Evolutionary conservation across 2,329 filamentous ascomycete genomes (phyloP).

Genomic region (Pseudogymnoascus sp.): DNA sequence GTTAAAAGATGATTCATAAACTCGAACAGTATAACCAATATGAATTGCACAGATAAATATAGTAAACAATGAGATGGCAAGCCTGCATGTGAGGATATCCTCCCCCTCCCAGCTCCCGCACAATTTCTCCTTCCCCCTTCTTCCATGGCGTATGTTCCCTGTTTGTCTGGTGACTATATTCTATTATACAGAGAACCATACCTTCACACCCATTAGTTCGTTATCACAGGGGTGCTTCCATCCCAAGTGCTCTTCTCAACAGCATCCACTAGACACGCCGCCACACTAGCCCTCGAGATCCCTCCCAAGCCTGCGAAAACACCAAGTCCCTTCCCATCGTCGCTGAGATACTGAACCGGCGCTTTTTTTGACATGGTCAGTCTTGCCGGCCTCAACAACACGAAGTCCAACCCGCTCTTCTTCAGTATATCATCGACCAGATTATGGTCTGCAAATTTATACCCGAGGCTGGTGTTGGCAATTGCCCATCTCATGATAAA

Average conservation of each 20-base stretch:
- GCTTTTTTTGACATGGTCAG: constrained; percentile 13
- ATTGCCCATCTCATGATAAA: constrained; percentile 38
- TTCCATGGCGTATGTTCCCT: neutral
- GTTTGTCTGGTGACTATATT: neutral
- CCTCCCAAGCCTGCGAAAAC: constrained; percentile 8
- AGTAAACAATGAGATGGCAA: neutral
- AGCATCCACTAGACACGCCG: constrained; percentile 39
- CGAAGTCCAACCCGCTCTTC: constrained; percentile 16
- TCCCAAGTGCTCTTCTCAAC: constrained; percentile 37
- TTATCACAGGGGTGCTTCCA: constrained; percentile 39
- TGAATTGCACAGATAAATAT: neutral
- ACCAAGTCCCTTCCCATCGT: constrained; percentile 15
- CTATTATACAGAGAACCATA: neutral
- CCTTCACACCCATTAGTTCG: constrained; percentile 29
- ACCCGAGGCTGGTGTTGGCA: constrained; percentile 38
- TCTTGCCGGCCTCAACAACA: constrained; percentile 16
- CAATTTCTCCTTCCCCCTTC: neutral
- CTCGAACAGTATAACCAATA: neutral
- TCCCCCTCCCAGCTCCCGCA: neutral
- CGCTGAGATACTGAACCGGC: constrained; percentile 12
- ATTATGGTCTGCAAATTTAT: constrained; percentile 42
- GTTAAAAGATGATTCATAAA: neutral
- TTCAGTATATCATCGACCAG: constrained; percentile 20
- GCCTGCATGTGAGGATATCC: neutral
- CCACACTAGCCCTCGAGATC: constrained; percentile 33